These are phyloP conservation scores for Exsudoporus floridanus DNA, from an alignment of 1,284 basidiomycete genomes.

Conservation along the genomic window DNA sequence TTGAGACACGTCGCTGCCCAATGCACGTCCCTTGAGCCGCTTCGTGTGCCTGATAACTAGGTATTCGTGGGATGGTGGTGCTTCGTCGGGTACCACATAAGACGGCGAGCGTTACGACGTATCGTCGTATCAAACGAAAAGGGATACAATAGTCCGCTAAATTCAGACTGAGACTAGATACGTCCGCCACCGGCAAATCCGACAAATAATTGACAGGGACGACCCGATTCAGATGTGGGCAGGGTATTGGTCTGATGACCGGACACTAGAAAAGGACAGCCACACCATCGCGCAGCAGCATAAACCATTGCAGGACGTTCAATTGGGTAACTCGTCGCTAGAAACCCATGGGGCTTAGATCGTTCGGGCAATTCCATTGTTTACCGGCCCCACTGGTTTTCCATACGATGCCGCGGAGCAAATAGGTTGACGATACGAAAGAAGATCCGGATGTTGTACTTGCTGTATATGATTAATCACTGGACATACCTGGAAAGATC, in stretches of 20 bases:
- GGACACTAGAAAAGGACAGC: neutral
- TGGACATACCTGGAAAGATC: constrained; percentile 23
- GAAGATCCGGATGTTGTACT: constrained; percentile 21
- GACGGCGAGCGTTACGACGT: constrained; percentile 18
- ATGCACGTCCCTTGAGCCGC: constrained; percentile 7
- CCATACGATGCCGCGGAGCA: constrained; percentile 18
- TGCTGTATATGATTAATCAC: neutral
- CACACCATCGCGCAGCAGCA: neutral
- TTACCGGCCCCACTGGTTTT: constrained; percentile 11
- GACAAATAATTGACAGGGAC: neutral
- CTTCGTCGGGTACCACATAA: constrained; percentile 19
- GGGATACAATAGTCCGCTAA: constrained; percentile 5
- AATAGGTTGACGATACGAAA: constrained; percentile 6
- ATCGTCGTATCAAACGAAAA: constrained; percentile 10
- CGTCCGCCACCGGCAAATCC: constrained; percentile 6
- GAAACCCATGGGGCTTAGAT: no score
- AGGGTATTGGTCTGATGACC: constrained; percentile 6
- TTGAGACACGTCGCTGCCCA: constrained; percentile 4
- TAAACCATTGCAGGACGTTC: neutral
- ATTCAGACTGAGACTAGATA: constrained; percentile 8
- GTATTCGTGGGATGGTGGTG: constrained; percentile 19
- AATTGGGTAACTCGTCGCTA: neutral
- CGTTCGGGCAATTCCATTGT: neutral
- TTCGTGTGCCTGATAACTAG: constrained; percentile 19
- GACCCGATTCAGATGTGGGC: neutral